Base-by-base conservation (phyloP, 352 stramenopile species). In the Blastocystis sp. region DNA sequence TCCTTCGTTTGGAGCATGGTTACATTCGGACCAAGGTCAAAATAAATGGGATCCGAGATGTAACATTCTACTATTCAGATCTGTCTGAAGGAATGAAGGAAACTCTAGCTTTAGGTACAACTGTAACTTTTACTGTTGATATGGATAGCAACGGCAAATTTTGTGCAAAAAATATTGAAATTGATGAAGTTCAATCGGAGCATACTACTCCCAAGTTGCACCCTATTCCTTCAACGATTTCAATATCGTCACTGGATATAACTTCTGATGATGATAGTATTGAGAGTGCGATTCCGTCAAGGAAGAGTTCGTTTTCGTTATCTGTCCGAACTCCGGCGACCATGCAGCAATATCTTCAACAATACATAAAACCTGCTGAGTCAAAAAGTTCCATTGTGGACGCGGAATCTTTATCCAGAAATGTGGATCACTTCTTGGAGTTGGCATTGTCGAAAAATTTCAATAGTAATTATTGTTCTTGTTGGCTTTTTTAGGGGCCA, bases 21-120 rank as follows among this genome's bases (percentile, higher is more conserved):
- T 81, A 81, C 43, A 81, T 81, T 81, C 70, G 70, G 11, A 81
- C 45, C 3, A 81, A 81, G 70, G n/a, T 20, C 8, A 81, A 81
- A 43, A 81, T 81, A 43, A 59, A 81, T 30, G 70, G 70, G 13
- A 16, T 81, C 8, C 70, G 70, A 26, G 70, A 81, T 64, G 54
- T 81, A 43, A 81, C 70, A 13, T 81, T 81, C 70, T 81, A 81
- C 55, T 81, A 81, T 56, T 54, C 41, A 24, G 41, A 54, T 41
- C 26, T 81, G 26, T 26, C 70, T 16, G 43, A 64, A 24, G 55
- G 41, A 30, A 30, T 81, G 55, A 81, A 81, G 70, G 41, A 64
- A 30, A 64, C 39, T 20, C 37, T 81, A 8, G 54, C 45, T 64
- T 30, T 66, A 50, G 70, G 70, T 53, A 64, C 70, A 8, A 81